Conservation (phyloP, 1,284 basidiomycete species). For the Microbotryum violaceum region DNA sequence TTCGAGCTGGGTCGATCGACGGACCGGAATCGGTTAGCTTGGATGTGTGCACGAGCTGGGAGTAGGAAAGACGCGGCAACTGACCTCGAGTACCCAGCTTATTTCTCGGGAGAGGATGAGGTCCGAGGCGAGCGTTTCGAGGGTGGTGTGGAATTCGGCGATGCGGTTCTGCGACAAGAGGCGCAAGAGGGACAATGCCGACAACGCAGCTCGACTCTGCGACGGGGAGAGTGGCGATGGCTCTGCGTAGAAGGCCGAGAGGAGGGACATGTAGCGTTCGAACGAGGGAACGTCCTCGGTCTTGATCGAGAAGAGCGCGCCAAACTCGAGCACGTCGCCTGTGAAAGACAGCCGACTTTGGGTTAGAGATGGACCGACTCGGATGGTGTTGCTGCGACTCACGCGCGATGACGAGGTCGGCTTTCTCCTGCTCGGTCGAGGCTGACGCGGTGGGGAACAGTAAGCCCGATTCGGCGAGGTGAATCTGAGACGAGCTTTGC, state of each 20-base stretch:
- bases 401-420: not conserved
- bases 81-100: constrained; percentile 26
- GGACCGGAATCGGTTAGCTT: too few relatives aligned
- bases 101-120: constrained; percentile 24
- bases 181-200: constrained; percentile 87
- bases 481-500: constrained; percentile 50
- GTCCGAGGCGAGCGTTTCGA: constrained; percentile 67
- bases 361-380: too few relatives aligned
- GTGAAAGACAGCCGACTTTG: constrained; percentile 9
- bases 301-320: constrained; percentile 85
- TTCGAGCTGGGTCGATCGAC: constrained; percentile 48
- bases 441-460: constrained; percentile 51
- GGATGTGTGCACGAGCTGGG: too few relatives aligned
- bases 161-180: constrained; percentile 93
- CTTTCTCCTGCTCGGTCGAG: constrained; percentile 2
- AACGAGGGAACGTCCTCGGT: constrained; percentile 82
- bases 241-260: constrained; percentile 87
- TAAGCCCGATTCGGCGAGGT: constrained; percentile 66
- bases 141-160: constrained; percentile 96
- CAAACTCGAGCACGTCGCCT: constrained; percentile 93
- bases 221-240: constrained; percentile 53
- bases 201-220: constrained; percentile 74
- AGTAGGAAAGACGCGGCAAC: too few relatives aligned
- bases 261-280: constrained; percentile 87
- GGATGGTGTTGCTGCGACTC: not conserved